A percentile compares a stretch with the other conserved stretches of the same genome.
Conservation (phyloP, 225 moss, liverwort and hornwort species). For the Antitrichia curtipendula region DNA sequence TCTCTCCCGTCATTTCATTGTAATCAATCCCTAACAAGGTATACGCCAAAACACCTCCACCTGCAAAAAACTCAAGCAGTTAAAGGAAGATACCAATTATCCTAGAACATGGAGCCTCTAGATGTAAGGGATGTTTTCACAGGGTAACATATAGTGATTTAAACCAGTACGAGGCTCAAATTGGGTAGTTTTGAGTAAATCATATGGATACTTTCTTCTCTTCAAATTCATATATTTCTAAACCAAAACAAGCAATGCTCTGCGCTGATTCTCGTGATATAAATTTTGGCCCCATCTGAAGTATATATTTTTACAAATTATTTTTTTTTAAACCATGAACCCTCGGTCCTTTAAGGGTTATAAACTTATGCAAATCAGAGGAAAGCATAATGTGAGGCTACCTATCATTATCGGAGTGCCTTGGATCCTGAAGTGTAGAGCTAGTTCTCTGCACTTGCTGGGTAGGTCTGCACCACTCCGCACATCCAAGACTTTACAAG, state of each 20-base stretch:
- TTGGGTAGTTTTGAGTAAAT: neutral
- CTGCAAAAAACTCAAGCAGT: too few species aligned
- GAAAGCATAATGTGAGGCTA: neutral
- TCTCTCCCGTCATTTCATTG: too few species aligned
- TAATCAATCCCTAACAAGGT: too few species aligned
- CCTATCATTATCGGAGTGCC: neutral
- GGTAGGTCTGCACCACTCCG: neutral
- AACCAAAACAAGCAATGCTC: neutral
- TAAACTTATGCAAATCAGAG: neutral
- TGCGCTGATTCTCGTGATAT: neutral
- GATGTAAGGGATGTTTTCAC: too few species aligned
- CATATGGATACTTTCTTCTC: neutral
- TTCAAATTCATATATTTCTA: neutral
- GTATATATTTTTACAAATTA: neutral
- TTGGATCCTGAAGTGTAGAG: neutral
- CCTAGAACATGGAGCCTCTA: too few species aligned
- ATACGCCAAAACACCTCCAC: too few species aligned
- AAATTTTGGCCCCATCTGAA: neutral
- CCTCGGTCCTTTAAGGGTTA: neutral
- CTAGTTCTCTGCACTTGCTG: neutral
- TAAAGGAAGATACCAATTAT: too few species aligned
- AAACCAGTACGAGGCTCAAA: neutral
- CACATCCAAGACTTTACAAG: neutral
- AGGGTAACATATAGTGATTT: too few species aligned
- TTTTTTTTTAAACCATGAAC: neutral